A percentile compares a stretch with the other conserved stretches of the same genome.
Conservation (phyloP, 2,329 filamentous ascomycete genomes). For the Fusarium sp. region DNA sequence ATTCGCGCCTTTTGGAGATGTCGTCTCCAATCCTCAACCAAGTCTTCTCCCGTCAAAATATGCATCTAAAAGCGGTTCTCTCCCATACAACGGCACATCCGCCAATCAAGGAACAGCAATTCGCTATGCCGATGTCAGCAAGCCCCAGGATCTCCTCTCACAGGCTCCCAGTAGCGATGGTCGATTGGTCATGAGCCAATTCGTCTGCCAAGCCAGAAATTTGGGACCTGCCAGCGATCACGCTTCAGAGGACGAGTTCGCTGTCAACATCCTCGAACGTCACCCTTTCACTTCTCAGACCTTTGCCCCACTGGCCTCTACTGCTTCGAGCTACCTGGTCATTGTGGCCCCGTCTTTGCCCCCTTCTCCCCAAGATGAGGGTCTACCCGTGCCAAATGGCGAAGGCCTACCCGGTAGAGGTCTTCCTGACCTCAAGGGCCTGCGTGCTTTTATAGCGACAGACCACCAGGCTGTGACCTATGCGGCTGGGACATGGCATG, state of each 20-base stretch:
- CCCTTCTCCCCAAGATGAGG: slow-evolving; percentile 45
- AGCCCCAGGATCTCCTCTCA: slow-evolving; percentile 76
- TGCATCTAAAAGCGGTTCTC: slow-evolving; percentile 53
- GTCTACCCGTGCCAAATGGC: slow-evolving; percentile 44
- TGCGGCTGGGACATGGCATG: slow-evolving; percentile 91
- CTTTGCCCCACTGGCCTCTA: slow-evolving; percentile 79
- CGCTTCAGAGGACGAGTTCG: slow-evolving; percentile 58
- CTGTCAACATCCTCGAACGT: slow-evolving; percentile 79
- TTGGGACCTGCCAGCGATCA: slow-evolving; percentile 32
- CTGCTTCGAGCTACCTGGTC: slow-evolving; percentile 75
- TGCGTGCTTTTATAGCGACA: slow-evolving; percentile 83
- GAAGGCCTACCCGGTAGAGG: slow-evolving; percentile 67
- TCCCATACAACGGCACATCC: slow-evolving; percentile 63
- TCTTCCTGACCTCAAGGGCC: slow-evolving; percentile 75
- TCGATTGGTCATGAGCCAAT: slow-evolving; percentile 83
- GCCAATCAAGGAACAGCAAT: slow-evolving; percentile 90
- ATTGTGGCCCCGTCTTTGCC: slow-evolving; percentile 85
- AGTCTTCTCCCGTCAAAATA: slow-evolving; percentile 61
- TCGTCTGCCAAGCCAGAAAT: slow-evolving; percentile 72
- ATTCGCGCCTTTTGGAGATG: slow-evolving; percentile 85
- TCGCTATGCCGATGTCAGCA: slow-evolving; percentile 86
- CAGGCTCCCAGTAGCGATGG: slow-evolving; percentile 66
- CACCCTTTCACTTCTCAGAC: slow-evolving; percentile 96
- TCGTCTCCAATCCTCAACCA: slow-evolving; percentile 78
- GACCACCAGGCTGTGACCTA: slow-evolving; percentile 90